phyloP scores from a whole-genome alignment of 768 basidiomycete genomes.

The Calvatia gigantea region DNA sequence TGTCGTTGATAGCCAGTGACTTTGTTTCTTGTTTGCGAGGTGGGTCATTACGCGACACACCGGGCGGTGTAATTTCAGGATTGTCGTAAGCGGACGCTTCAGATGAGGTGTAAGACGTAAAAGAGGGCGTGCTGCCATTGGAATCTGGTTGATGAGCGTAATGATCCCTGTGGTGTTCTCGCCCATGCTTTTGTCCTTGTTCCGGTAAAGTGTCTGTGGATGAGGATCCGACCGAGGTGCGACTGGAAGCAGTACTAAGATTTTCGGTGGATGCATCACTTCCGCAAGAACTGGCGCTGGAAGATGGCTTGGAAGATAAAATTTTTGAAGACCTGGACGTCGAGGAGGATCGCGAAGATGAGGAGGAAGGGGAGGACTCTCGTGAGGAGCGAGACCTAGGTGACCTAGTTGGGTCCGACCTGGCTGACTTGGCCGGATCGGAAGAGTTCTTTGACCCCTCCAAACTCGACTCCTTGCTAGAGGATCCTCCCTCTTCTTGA shows the following conservation, averaged over 20 bases:
- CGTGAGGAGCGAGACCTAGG: constrained; percentile 5
- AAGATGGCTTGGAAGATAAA: constrained; percentile 11
- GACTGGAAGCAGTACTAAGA: not conserved
- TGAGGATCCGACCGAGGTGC: not conserved
- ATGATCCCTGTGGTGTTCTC: not conserved
- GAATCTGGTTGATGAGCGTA: not conserved
- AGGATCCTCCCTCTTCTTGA: not conserved
- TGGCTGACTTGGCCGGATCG: not conserved
- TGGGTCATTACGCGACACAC: not conserved
- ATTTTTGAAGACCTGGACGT: constrained; percentile 7
- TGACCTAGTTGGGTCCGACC: not conserved
- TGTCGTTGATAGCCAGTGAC: too few relatives aligned
- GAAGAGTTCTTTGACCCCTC: constrained; percentile 8
- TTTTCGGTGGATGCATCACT: not conserved
- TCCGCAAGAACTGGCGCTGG: not conserved
- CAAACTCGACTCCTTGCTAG: not conserved
- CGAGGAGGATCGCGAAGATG: constrained; percentile 12
- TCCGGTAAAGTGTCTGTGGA: not conserved
- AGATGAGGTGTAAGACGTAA: constrained; percentile 1
- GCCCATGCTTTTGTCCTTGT: not conserved
- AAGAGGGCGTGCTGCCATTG: not conserved
- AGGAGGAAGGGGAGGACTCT: constrained; percentile 3
- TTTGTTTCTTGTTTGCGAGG: too few relatives aligned
- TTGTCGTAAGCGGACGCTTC: constrained; percentile 2
- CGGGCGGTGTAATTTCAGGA: not conserved